These are phyloP conservation scores for Trypanosoma boissoni DNA, from an alignment of 208 protist genomes.

Conservation along the genomic window DNA sequence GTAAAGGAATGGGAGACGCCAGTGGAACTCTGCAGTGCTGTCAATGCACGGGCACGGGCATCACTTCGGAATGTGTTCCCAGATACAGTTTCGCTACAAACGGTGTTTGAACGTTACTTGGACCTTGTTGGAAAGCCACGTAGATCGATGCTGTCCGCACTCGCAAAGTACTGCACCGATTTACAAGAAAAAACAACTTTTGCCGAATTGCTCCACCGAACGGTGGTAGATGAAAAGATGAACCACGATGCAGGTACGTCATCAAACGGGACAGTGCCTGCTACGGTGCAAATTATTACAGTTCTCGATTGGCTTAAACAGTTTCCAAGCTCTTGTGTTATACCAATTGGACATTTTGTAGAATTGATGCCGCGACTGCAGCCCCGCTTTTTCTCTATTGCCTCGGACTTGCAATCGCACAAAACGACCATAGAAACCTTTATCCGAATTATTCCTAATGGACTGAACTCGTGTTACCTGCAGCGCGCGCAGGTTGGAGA, in stretches of 20 bases:
- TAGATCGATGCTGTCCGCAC: conserved; percentile 56
- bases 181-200: conserved; percentile 49
- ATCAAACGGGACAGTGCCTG: too few relatives aligned
- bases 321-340: conserved; percentile 65
- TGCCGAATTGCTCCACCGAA: conserved; percentile 32
- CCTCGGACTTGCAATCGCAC: conserved; percentile 80
- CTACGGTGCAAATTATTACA: conserved; percentile 27
- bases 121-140: conserved; percentile 70
- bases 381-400: conserved; percentile 96
- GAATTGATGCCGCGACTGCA: conserved; percentile 91
- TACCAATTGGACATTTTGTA: conserved; percentile 66
- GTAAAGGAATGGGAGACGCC: conserved; percentile 36
- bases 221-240: neutral
- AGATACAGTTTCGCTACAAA: conserved; percentile 44
- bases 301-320: conserved; percentile 70
- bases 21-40: conserved; percentile 43
- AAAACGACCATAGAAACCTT: conserved; percentile 65
- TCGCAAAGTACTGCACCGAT: conserved; percentile 69
- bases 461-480: conserved; percentile 80
- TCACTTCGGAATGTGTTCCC: conserved; percentile 64
- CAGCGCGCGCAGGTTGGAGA: conserved; percentile 24
- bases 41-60: conserved; percentile 25
- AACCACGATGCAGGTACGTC: neutral
- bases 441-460: conserved; percentile 79
- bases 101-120: conserved; percentile 72